Conservation (phyloP, 352 stramenopile genomes). For the Phytophthora sojae region DNA sequence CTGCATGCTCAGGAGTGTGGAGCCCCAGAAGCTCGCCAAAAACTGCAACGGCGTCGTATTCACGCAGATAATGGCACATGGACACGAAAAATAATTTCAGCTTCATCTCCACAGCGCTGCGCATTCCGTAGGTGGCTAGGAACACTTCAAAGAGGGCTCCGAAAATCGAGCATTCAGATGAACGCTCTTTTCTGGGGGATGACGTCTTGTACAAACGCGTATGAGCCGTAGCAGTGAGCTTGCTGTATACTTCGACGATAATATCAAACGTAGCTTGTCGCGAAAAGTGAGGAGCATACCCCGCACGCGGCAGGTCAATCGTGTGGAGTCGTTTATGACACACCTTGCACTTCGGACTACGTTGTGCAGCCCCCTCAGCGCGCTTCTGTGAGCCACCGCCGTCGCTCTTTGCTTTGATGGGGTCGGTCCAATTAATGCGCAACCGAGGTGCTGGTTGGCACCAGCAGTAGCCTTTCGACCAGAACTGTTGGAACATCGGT, state of each 20-base stretch:
- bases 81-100: slow-evolving; percentile 73
- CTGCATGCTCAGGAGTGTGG: slow-evolving; percentile 37
- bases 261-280: slow-evolving; percentile 56
- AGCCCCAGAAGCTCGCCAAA: slow-evolving; percentile 74
- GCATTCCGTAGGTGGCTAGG: slow-evolving; percentile 57
- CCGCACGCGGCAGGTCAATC: slow-evolving; percentile 32
- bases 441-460: slow-evolving; percentile 34
- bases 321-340: slow-evolving; percentile 49
- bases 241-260: slow-evolving; percentile 63
- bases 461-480: slow-evolving; percentile 73
- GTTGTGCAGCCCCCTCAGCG: background rate
- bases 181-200: slow-evolving; percentile 3
- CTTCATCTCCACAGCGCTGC: slow-evolving; percentile 60
- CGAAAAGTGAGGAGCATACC: slow-evolving; percentile 66
- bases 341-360: slow-evolving; percentile 14
- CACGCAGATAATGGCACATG: slow-evolving; percentile 56
- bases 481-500: slow-evolving; percentile 48
- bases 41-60: slow-evolving; percentile 67
- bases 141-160: slow-evolving; percentile 55
- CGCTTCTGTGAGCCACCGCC: background rate
- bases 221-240: slow-evolving; percentile 48
- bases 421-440: slow-evolving; percentile 37
- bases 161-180: slow-evolving; percentile 49
- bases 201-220: slow-evolving; percentile 56
- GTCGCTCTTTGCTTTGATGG: background rate